Evolutionary conservation across 1,139 yeast species (phyloP).

Genomic region (Candida pseudocylindracea): DNA sequence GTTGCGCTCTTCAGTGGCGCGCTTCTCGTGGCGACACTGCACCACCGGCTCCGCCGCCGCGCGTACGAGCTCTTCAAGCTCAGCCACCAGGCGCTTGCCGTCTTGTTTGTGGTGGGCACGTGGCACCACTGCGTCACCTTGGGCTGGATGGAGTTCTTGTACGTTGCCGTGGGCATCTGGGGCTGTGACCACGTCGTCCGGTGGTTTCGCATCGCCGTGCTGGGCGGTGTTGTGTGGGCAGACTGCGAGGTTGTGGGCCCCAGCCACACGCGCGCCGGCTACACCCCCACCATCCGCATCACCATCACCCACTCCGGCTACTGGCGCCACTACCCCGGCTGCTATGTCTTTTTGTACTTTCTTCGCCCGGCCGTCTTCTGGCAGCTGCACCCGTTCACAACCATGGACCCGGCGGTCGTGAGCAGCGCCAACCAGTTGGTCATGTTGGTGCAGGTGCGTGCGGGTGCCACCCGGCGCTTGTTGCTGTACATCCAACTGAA

Average conservation of each 20-base stretch:
- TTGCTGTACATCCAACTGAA: constrained; percentile 17
- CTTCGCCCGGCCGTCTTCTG: constrained; percentile 3
- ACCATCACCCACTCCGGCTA: constrained; percentile 2
- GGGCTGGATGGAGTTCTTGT: constrained; percentile 9
- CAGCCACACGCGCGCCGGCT: no score
- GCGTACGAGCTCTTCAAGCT: constrained; percentile 3
- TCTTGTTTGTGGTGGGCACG: constrained; percentile 3
- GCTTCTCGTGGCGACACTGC: constrained; percentile 1
- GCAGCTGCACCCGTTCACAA: constrained; percentile 5
- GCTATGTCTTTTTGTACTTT: constrained; percentile 16
- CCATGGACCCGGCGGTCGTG: constrained; percentile 12
- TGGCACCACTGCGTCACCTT: constrained; percentile 3
- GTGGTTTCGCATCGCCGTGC: constrained; percentile 10
- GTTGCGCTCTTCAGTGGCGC: not conserved
- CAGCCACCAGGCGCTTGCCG: constrained; percentile 3
- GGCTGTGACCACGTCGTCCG: constrained; percentile 18
- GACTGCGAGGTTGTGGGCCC: no score
- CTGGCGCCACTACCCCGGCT: constrained; percentile 34
- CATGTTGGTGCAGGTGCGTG: constrained; percentile 13
- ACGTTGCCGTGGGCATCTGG: constrained; percentile 21
- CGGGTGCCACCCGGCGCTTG: constrained; percentile 14
- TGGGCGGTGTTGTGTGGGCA: no score
- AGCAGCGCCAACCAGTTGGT: constrained; percentile 5
- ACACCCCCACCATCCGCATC: no score
- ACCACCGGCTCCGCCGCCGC: constrained; percentile 2